Evolutionary conservation across 2,329 filamentous ascomycete genomes (phyloP).

Genomic region (Aspergillus ustus): DNA sequence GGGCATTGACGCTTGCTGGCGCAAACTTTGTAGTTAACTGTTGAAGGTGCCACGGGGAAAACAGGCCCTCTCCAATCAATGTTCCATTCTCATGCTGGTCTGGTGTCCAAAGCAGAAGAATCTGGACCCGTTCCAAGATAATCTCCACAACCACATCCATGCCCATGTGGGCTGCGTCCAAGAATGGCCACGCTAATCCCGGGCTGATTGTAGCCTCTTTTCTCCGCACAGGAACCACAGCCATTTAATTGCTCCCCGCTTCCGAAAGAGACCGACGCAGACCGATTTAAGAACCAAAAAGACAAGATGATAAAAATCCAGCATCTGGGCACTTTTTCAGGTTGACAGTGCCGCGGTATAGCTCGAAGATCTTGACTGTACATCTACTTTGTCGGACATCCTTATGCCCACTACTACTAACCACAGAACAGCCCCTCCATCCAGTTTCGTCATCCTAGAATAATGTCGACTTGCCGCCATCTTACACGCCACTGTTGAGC

Average conservation of each 20-base stretch:
- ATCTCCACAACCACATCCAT: background rate
- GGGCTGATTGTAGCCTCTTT: background rate
- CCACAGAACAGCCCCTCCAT: background rate
- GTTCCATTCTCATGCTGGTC: background rate
- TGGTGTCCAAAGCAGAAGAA: background rate
- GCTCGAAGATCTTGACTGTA: background rate
- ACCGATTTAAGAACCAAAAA: background rate
- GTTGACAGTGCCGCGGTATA: background rate
- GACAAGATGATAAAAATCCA: background rate
- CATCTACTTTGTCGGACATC: background rate
- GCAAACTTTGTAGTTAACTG: background rate
- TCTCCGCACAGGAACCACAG: constrained; percentile 2
- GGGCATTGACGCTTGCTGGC: background rate
- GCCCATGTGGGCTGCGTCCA: too few species aligned
- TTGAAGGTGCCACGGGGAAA: background rate
- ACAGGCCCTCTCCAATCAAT: background rate
- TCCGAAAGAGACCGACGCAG: background rate
- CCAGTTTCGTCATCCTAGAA: background rate
- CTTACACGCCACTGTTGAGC: background rate
- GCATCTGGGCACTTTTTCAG: background rate
- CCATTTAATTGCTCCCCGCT: constrained; percentile 2
- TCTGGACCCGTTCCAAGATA: background rate
- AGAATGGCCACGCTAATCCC: background rate
- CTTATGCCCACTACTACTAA: background rate
- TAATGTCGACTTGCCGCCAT: background rate